A percentile compares a stretch with the other conserved stretches of the same genome.
Evolutionary conservation across 1,284 basidiomycete species (phyloP).

Genomic region (Melanopsichium pennsylvanicum): DNA sequence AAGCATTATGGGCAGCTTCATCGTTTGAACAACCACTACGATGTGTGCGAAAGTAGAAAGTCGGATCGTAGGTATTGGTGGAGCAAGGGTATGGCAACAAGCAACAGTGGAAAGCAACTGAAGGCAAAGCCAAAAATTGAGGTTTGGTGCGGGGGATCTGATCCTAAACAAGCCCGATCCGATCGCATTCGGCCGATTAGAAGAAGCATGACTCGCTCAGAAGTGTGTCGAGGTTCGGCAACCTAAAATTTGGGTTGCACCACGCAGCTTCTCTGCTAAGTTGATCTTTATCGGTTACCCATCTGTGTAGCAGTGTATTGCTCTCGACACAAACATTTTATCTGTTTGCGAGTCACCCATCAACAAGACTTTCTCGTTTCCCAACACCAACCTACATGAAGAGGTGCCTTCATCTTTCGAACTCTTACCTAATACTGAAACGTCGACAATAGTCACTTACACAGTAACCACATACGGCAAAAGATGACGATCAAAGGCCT

Average conservation of each 20-base stretch:
- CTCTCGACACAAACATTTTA: neutral
- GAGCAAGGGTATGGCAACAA: neutral
- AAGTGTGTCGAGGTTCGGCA: constrained; percentile 24
- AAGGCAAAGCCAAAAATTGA: no score
- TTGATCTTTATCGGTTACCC: no score
- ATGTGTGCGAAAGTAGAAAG: no score
- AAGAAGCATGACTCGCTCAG: constrained; percentile 40
- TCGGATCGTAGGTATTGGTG: no score
- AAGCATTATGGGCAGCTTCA: constrained; percentile 38
- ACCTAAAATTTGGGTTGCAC: constrained; percentile 18
- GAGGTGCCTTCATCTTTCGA: neutral
- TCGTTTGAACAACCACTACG: neutral
- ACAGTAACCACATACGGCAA: neutral
- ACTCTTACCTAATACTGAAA: no score
- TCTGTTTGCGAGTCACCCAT: constrained; percentile 10
- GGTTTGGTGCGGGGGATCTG: constrained; percentile 3
- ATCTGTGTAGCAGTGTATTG: no score
- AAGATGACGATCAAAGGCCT: constrained; percentile 50
- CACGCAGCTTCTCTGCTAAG: no score
- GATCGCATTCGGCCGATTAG: constrained; percentile 29
- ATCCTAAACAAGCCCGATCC: neutral
- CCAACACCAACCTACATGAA: neutral
- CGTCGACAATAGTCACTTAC: neutral
- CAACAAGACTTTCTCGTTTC: neutral
- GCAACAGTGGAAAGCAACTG: no score